These are phyloP conservation scores for Aspergillus sclerotioniger DNA, from an alignment of 495 filamentous ascomycete genomes.

Conservation along the genomic window DNA sequence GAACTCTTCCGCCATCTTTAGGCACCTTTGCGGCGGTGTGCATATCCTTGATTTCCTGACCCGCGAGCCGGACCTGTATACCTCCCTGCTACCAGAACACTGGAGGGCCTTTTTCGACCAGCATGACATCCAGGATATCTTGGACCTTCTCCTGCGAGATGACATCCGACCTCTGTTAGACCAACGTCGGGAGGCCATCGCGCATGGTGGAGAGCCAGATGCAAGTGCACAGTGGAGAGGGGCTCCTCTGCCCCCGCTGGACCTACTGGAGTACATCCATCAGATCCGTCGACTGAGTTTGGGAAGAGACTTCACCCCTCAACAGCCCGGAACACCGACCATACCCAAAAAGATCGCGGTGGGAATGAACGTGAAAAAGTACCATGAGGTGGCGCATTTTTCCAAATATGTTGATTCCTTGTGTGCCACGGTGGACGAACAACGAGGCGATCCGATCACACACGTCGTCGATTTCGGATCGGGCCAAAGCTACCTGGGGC, in stretches of 20 bases:
- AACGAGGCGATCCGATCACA: conserved; percentile 58
- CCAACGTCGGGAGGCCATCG: conserved; percentile 1
- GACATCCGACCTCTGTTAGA: conserved; percentile 48
- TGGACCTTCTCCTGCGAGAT: conserved; percentile 76
- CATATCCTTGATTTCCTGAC: conserved; percentile 97
- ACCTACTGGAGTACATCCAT: conserved; percentile 69
- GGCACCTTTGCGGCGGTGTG: conserved; percentile 84
- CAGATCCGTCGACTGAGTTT: conserved; percentile 71
- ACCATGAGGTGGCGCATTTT: conserved; percentile 79
- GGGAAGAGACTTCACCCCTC: conserved; percentile 53
- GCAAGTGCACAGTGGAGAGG: conserved; percentile 43
- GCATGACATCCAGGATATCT: conserved; percentile 66
- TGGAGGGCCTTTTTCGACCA: conserved; percentile 77
- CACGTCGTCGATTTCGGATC: conserved; percentile 96
- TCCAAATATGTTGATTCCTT: conserved; percentile 57
- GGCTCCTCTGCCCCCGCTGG: conserved; percentile 60
- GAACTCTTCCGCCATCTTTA: conserved; percentile 73
- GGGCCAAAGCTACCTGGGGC: conserved; percentile 92
- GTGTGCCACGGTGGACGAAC: conserved; percentile 53
- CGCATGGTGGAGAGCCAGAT: conserved; percentile 11
- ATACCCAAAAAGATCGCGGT: conserved; percentile 70
- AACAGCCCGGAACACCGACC: conserved; percentile 31
- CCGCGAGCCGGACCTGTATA: conserved; percentile 75
- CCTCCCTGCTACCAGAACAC: conserved; percentile 65
- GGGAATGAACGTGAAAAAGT: conserved; percentile 95